Conservation (phyloP, 2,329 filamentous ascomycete genomes). For the Calonectria hawksworthii region DNA sequence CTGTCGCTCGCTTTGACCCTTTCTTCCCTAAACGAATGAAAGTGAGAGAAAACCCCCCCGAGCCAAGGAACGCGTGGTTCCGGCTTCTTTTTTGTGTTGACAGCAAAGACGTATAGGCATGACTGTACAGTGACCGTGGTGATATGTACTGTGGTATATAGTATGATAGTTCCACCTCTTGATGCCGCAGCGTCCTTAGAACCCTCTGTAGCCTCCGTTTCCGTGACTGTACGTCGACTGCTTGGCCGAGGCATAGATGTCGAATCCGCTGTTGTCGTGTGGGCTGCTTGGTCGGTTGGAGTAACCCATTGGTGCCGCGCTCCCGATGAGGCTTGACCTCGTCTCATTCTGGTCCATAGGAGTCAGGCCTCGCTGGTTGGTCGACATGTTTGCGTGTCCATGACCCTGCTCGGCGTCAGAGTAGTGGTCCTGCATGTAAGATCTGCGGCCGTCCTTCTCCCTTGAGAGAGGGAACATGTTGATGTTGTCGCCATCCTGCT, state of each 20-base stretch:
- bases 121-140: slow-evolving; percentile 27
- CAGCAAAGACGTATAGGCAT: slow-evolving; percentile 25
- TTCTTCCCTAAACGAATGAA: slow-evolving; percentile 35
- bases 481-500: slow-evolving; percentile 53
- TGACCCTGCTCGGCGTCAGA: slow-evolving; percentile 41
- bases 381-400: slow-evolving; percentile 38
- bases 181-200: slow-evolving; percentile 32
- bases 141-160: slow-evolving; percentile 15
- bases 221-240: slow-evolving; percentile 42
- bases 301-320: slow-evolving; percentile 57
- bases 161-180: slow-evolving; percentile 27
- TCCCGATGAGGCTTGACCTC: slow-evolving; percentile 55
- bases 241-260: slow-evolving; percentile 32
- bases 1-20: slow-evolving; percentile 36
- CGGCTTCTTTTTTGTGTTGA: slow-evolving; percentile 13
- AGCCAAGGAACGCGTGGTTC: slow-evolving; percentile 4
- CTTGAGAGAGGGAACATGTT: slow-evolving; percentile 61
- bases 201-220: slow-evolving; percentile 44
- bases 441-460: slow-evolving; percentile 50
- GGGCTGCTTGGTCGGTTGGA: slow-evolving; percentile 42
- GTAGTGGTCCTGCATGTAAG: slow-evolving; percentile 52
- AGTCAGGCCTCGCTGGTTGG: slow-evolving; percentile 55
- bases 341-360: slow-evolving; percentile 51
- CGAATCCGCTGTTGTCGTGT: slow-evolving; percentile 28
- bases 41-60: slow-evolving; percentile 24